Base-by-base conservation (phyloP, 768 basidiomycete genomes). In the Mycena galopus region DNA sequence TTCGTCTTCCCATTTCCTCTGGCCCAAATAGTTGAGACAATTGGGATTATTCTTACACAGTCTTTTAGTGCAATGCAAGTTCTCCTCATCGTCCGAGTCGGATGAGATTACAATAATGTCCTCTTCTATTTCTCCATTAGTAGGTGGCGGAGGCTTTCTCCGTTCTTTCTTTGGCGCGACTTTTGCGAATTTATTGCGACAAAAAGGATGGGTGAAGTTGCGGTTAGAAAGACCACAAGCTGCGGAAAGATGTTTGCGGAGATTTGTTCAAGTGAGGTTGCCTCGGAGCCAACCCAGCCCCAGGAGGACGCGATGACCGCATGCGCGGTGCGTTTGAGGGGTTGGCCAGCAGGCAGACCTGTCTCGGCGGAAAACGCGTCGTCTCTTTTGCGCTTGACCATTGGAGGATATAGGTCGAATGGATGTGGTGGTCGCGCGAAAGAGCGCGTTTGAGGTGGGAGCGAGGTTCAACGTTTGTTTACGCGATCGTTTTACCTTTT, bases 11-110 rank as follows among this genome's bases (percentile, higher is more conserved):
- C 96, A 97, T 73, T 86, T 85, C 30, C 93, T 91, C 77, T 95
- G 95, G 7, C 95, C 95, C 33, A 98, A 83, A 82, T 95, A 92
- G 79, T 96, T 97, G 65, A 97, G 84, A 80, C 97, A 98, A 62
- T 92, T 90, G 11, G 95, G 94, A 78, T 96, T 97, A 59, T 81
- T 81, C 76, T 88, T 92, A 82, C 97, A 99, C 7, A 61, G 32
- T 70, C 88, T 92, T 76, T 88, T 90, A 69, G 79, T 85, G 78
- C 95, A 96, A 19, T 79, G 76, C 4, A 82, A 82, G 39, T 76
- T 79, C 57, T 93, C 92, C 44, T 93, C 93, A 6, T 74, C 73
- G 25, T 74, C 73, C 19, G 72, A 69, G 1, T 47, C 44, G 3
- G 39, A 39, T 10, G 92, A 92, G 42, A 94, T 86, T 23, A 93